phyloP scores from a whole-genome alignment of 768 basidiomycete species.

The Sporobolomyces roseus region DNA sequence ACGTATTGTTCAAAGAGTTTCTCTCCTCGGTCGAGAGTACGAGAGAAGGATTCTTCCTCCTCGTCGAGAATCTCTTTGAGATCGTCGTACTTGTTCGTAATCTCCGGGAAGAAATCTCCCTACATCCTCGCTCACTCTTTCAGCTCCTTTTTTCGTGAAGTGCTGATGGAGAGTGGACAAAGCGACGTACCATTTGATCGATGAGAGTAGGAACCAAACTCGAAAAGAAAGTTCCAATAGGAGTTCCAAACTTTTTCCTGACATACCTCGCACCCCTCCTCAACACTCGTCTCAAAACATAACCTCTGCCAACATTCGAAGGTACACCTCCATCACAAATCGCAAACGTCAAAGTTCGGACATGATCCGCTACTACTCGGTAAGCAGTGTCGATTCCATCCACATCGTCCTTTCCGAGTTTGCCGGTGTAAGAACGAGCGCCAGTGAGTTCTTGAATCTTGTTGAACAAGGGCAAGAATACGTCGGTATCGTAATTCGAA shows the following conservation, averaged over 20 bases:
- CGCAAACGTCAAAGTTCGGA: slow-evolving; percentile 90
- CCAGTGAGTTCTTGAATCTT: slow-evolving; percentile 85
- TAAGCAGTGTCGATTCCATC: slow-evolving; percentile 98
- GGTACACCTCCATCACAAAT: slow-evolving; percentile 95
- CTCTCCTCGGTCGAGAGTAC: slow-evolving; percentile 96
- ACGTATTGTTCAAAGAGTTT: slow-evolving; percentile 89
- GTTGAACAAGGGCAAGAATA: slow-evolving; percentile 82
- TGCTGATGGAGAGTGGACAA: slow-evolving; percentile 11
- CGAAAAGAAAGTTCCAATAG: slow-evolving; percentile 90
- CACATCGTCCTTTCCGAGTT: slow-evolving; percentile 86
- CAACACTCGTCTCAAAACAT: slow-evolving; percentile 90
- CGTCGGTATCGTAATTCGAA: slow-evolving; percentile 97
- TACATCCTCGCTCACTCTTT: slow-evolving; percentile 50
- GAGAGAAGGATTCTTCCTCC: slow-evolving; percentile 94
- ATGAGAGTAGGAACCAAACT: slow-evolving; percentile 82
- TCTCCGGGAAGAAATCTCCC: slow-evolving; percentile 88
- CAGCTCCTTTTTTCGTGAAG: neutral
- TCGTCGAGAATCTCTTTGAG: slow-evolving; percentile 94
- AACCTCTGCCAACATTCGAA: slow-evolving; percentile 92
- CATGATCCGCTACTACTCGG: slow-evolving; percentile 93
- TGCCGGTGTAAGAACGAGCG: slow-evolving; percentile 79
- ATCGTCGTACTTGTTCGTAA: slow-evolving; percentile 69
- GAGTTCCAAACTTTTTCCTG: slow-evolving; percentile 79
- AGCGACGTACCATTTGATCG: slow-evolving; percentile 68
- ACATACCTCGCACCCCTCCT: slow-evolving; percentile 92